Base-by-base conservation (phyloP, 805 yeast genomes). In the Schizosaccharomyces lindneri region DNA sequence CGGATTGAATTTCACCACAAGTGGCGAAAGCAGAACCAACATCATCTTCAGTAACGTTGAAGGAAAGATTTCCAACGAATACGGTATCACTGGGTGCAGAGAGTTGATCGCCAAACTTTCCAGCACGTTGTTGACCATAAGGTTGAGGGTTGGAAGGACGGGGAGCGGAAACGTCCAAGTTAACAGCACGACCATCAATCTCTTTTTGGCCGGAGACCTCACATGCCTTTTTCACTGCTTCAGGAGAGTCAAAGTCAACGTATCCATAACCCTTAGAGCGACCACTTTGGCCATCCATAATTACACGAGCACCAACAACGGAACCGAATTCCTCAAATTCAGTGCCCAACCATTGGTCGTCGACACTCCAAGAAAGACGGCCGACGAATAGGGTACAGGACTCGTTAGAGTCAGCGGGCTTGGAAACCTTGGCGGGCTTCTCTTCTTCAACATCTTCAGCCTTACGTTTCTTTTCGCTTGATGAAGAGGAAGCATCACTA, bases 101-200 rank as follows among this genome's bases (percentile, higher is more conserved):
- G 69, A 85, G 86, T 68, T 83, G 80, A 73, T 93, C 98, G 69
- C 97, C 97, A 72, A 73, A 93, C 72, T 81, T 80, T 73, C 79
- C 80, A 66, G 97, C 96, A 76, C 98, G 84, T 72, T 84, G 88
- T 67, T 72, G 73, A 62, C 76, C 72, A 36, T 21, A 57, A 5
- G 29, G 43, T 29, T 57, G 13, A 24, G 31, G n/a, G 69, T 78
- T 76, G 63, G 79, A 71, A 68, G 93, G 94, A 73, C 84, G 86
- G 64, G 88, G 80, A 65, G 85, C 84, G 51, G 97, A 87, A 78
- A 88, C 75, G 74, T 93, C 98, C 70, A 88, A 79, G 79, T 89
- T 89, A 72, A 93, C 80, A 72, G 94, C 87, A 80, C 98, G 85
- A 69, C 98, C 97, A 69, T 93, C 98, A 67, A 93, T 84, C 77